phyloP scores from a whole-genome alignment of 2,329 filamentous ascomycete species.

The Helotiales sp. region DNA sequence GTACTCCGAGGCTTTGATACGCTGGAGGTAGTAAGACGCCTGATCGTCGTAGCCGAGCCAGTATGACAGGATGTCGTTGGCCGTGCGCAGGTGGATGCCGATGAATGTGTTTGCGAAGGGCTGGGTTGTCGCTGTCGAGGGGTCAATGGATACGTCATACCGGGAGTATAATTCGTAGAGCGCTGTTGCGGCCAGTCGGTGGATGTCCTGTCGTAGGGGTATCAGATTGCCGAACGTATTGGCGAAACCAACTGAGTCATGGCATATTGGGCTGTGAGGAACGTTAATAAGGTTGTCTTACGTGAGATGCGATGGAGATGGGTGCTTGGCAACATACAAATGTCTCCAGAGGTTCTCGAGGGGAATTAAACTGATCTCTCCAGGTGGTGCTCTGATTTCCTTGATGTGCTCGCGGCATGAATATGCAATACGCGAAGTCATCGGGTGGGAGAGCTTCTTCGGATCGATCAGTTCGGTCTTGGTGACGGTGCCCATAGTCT shows the following conservation, averaged over 20 bases:
- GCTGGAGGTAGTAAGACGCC: constrained; percentile 14
- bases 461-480: constrained; percentile 12
- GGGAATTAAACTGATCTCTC: constrained; percentile 17
- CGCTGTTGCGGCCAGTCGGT: constrained; percentile 16
- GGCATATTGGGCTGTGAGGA: constrained; percentile 15
- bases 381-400: constrained; percentile 10
- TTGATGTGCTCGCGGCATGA: constrained; percentile 6
- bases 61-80: constrained; percentile 12
- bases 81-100: constrained; percentile 23
- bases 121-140: not conserved
- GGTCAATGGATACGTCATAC: constrained; percentile 14
- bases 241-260: constrained; percentile 16
- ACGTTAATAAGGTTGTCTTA: not conserved
- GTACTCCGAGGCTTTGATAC: not conserved
- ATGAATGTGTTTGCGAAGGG: constrained; percentile 14
- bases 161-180: constrained; percentile 11
- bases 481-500: constrained; percentile 11
- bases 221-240: constrained; percentile 15
- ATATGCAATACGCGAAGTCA: constrained; percentile 2
- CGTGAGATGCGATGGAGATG: not conserved
- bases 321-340: constrained; percentile 13
- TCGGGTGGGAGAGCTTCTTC: constrained; percentile 9
- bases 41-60: constrained; percentile 14
- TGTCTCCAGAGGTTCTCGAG: constrained; percentile 9
- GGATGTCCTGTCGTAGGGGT: constrained; percentile 11